Conservation (phyloP, 495 filamentous ascomycete species). For the Trichoderma parareesei region DNA sequence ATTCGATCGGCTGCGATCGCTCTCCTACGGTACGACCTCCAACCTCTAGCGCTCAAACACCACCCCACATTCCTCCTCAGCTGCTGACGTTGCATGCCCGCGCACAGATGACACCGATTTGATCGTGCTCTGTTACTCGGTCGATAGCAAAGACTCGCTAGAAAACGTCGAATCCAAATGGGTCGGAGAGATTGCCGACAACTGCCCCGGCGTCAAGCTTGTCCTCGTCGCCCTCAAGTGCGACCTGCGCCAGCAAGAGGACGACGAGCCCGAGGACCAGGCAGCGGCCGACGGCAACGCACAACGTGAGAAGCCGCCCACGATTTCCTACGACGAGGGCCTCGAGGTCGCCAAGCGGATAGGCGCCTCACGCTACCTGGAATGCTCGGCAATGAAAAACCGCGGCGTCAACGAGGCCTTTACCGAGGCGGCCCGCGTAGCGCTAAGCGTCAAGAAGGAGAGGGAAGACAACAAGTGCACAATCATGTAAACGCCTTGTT, state of each 20-base stretch:
- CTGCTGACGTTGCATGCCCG: neutral
- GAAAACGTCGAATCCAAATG: conserved; percentile 98
- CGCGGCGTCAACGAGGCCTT: conserved; percentile 97
- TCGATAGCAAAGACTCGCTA: conserved; percentile 90
- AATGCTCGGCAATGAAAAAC: conserved; percentile 97
- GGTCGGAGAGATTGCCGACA: conserved; percentile 95
- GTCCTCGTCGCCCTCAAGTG: conserved; percentile 97
- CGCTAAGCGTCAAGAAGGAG: conserved; percentile 72
- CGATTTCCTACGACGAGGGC: conserved; percentile 89
- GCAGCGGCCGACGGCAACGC: conserved; percentile 29
- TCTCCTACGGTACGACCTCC: conserved; percentile 65
- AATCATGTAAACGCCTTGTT: conserved; percentile 40
- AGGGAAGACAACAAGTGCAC: conserved; percentile 46
- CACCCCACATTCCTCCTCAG: neutral
- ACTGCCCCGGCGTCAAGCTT: conserved; percentile 88
- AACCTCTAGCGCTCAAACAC: neutral
- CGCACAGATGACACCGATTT: conserved; percentile 76
- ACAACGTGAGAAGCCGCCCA: conserved; percentile 53
- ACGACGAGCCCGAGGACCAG: conserved; percentile 42
- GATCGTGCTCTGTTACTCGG: conserved; percentile 97
- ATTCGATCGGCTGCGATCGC: conserved; percentile 90
- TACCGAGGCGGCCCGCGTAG: conserved; percentile 95
- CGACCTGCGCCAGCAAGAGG: conserved; percentile 74
- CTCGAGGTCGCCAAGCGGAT: conserved; percentile 89
- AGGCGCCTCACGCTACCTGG: conserved; percentile 83